Percentiles rank a stretch among this genome's conserved stretches.
Conservation (phyloP, 495 filamentous ascomycete genomes). For the Cenococcum geophilum region DNA sequence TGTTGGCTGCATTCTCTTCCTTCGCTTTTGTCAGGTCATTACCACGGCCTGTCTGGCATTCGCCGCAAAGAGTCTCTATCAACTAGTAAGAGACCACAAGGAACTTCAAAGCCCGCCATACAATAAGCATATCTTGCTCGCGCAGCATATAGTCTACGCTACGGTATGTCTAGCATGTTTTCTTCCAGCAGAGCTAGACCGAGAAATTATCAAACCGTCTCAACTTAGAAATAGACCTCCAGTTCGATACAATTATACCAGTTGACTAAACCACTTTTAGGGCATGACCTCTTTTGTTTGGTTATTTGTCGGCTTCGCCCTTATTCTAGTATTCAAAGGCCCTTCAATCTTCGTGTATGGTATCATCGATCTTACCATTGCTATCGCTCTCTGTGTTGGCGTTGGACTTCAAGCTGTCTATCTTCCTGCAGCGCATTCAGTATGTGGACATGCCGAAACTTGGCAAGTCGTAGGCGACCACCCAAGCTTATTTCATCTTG, state of each 20-base stretch:
- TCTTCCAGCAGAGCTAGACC: background rate
- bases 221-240: background rate
- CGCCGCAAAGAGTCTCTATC: slow-evolving; percentile 5
- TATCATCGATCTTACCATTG: slow-evolving; percentile 17
- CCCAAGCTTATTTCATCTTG: slow-evolving; percentile 16
- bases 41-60: slow-evolving; percentile 14
- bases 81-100: background rate
- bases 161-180: slow-evolving; percentile 11
- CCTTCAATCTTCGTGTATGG: slow-evolving; percentile 14
- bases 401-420: slow-evolving; percentile 16
- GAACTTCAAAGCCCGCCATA: slow-evolving; percentile 14
- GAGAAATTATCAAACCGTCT: background rate
- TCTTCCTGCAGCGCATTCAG: slow-evolving; percentile 6
- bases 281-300: slow-evolving; percentile 15
- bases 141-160: slow-evolving; percentile 11
- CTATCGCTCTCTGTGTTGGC: slow-evolving; percentile 5
- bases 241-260: background rate
- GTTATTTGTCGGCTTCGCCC: slow-evolving; percentile 15
- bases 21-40: slow-evolving; percentile 14
- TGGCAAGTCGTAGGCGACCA: slow-evolving; percentile 17
- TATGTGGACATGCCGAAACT: slow-evolving; percentile 10
- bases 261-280: slow-evolving; percentile 9
- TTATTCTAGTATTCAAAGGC: slow-evolving; percentile 10
- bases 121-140: slow-evolving; percentile 7
- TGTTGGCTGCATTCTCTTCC: slow-evolving; percentile 10